Evolutionary conservation across 805 yeast species (phyloP).

Genomic region (Schwanniomyces vanrijiae): DNA sequence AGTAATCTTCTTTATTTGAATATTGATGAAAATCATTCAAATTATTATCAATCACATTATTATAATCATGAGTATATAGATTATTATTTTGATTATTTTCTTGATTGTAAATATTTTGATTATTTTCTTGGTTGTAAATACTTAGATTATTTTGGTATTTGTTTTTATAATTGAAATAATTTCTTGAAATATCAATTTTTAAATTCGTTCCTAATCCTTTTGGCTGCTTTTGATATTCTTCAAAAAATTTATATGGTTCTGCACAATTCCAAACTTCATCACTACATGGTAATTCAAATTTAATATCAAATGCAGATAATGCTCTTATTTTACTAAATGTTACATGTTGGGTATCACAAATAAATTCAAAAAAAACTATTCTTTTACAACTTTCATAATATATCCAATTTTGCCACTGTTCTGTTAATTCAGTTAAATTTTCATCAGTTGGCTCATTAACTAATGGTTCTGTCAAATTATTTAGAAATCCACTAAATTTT

Average conservation of each 20-base stretch:
- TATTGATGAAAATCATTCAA: too few relatives aligned
- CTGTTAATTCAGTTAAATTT: background rate
- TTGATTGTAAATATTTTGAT: too few relatives aligned
- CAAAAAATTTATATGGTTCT: slow-evolving; percentile 19
- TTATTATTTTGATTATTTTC: too few relatives aligned
- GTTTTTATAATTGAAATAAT: background rate
- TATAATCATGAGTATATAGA: too few relatives aligned
- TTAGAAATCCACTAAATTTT: slow-evolving; percentile 6
- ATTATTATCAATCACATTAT: too few relatives aligned
- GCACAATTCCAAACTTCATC: slow-evolving; percentile 46
- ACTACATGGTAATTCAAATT: slow-evolving; percentile 44
- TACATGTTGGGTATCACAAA: slow-evolving; percentile 41
- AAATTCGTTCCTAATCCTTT: background rate
- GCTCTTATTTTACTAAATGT: slow-evolving; percentile 27
- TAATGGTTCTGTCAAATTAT: slow-evolving; percentile 8
- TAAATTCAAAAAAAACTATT: slow-evolving; percentile 40
- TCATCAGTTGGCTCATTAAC: background rate
- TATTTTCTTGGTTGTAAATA: too few relatives aligned
- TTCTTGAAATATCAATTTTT: background rate
- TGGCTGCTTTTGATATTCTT: slow-evolving; percentile 6
- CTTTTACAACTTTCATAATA: slow-evolving; percentile 45
- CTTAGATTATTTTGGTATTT: background rate
- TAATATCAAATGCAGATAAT: slow-evolving; percentile 43
- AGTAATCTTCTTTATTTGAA: slow-evolving; percentile 1
- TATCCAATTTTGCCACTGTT: slow-evolving; percentile 47